phyloP scores from a whole-genome alignment of 208 protist genomes.

The Trypanosoma conorhini region DNA sequence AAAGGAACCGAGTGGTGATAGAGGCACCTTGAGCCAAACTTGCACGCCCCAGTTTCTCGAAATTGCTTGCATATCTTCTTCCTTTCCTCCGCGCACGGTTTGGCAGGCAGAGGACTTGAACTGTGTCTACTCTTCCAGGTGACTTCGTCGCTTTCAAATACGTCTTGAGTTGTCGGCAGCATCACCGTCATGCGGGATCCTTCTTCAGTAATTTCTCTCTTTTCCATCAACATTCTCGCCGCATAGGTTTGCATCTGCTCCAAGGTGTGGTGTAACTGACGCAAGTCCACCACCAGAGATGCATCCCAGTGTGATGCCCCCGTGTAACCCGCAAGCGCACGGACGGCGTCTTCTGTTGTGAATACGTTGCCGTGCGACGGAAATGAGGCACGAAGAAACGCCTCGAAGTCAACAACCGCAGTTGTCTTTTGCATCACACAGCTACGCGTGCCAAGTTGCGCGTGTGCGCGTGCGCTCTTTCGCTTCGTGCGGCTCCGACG shows the following conservation, averaged over 20 bases:
- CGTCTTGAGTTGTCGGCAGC: conserved; percentile 7
- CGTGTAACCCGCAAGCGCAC: conserved; percentile 20
- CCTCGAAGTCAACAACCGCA: conserved; percentile 12
- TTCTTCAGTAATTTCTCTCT: neutral
- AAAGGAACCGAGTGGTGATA: conserved; percentile 50
- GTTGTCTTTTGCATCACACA: neutral
- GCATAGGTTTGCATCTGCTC: conserved; percentile 19
- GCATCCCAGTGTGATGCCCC: conserved; percentile 16
- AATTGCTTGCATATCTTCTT: conserved; percentile 78
- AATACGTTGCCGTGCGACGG: conserved; percentile 18
- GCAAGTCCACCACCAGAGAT: conserved; percentile 10
- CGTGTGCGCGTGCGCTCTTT: conserved; percentile 2
- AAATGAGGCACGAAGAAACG: conserved; percentile 16
- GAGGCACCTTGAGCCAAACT: conserved; percentile 75
- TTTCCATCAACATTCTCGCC: neutral
- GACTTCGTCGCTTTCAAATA: neutral
- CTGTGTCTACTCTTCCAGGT: conserved; percentile 16
- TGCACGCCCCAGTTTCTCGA: conserved; percentile 49
- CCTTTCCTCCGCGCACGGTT: neutral
- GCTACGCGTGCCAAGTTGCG: neutral
- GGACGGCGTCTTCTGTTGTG: conserved; percentile 20
- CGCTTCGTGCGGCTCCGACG: neutral
- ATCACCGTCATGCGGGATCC: conserved; percentile 18
- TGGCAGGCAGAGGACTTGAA: conserved; percentile 11
- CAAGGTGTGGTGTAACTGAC: conserved; percentile 10